Percentiles rank a stretch among this genome's conserved stretches.
Conservation (phyloP, 495 filamentous ascomycete genomes). For the Trichoderma orchidacearum region DNA sequence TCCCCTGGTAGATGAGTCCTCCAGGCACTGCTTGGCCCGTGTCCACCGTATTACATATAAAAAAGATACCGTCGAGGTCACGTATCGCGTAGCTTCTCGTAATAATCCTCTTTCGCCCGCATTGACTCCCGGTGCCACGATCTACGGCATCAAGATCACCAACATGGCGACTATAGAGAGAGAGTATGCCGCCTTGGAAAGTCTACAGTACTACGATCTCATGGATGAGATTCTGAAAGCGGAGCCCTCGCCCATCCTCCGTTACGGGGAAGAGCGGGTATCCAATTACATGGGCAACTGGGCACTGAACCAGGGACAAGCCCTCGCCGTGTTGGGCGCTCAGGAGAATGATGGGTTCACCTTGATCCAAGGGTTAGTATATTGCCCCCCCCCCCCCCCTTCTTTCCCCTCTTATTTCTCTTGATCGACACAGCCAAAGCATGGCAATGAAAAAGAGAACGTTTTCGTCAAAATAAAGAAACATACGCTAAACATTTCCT, state of each 20-base stretch:
- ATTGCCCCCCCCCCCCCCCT: background rate
- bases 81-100: slow-evolving; percentile 62
- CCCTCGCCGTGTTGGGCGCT: slow-evolving; percentile 83
- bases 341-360: slow-evolving; percentile 93
- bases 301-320: slow-evolving; percentile 74
- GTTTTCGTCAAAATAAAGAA: background rate
- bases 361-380: slow-evolving; percentile 68
- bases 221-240: slow-evolving; percentile 82
- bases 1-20: slow-evolving; percentile 45
- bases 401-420: background rate
- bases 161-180: slow-evolving; percentile 87
- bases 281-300: slow-evolving; percentile 58
- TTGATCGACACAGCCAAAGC: too few species aligned
- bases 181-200: slow-evolving; percentile 83
- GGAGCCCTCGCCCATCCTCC: slow-evolving; percentile 74
- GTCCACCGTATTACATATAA: slow-evolving; percentile 69
- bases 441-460: too few species aligned
- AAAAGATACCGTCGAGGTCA: slow-evolving; percentile 62
- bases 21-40: slow-evolving; percentile 73
- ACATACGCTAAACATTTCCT: slow-evolving; percentile 1
- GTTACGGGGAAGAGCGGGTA: slow-evolving; percentile 59
- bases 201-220: slow-evolving; percentile 87
- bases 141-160: slow-evolving; percentile 65
- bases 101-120: slow-evolving; percentile 26
- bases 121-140: slow-evolving; percentile 46